Base-by-base conservation (phyloP, 23 red algal species). In the Pyropia haitanensis region DNA sequence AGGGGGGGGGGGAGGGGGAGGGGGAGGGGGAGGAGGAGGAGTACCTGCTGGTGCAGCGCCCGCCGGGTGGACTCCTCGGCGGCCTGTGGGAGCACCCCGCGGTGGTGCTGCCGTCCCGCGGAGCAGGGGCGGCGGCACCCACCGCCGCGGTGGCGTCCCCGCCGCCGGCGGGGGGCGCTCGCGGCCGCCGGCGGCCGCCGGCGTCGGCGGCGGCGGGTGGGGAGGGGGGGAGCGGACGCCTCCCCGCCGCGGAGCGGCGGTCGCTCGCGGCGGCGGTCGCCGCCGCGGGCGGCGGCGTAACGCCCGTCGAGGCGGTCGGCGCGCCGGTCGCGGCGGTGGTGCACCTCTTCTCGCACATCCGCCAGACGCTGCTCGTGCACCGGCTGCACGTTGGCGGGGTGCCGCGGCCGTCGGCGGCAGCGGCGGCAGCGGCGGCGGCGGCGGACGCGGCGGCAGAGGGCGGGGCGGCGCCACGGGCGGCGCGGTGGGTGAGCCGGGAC, bases 331-430 rank as follows among this genome's bases (percentile, higher is more conserved):
- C 79, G 14, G 29, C 58, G 55, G 58, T 91, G 29, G 81, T 50
- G 16, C 94, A 98, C 73, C 53, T 98, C 53, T 98, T 98, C 56
- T 81, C 85, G 6, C 94, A 98, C 56, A 98, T 98, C 32, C 44
- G 72, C 53, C 94, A 98, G 78, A 78, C 30, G 10, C 53, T 98
- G 14, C 15, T 60, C 13, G 77, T 98, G 20, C 55, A 64, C 13
- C 49, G 50, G 15, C 26, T 72, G 51, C n/a, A 13, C 21, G 44
- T 87, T 48, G 27, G 29, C 24, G 24, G 10, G 5, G 0, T 9
- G 39, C 39, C 13, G 39, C 5, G 5, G 10, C 5, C 10, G 39
- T 3, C 39, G 0, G 39, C 8, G 0, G 10, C 39, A 4, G 39
- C 39, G 0, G 39, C 39, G 4, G 39, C 39, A 3, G 39, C 39